Evolutionary conservation across 2,329 filamentous ascomycete species (phyloP), one percentile per base, ranked within the genome.

Genomic region (Capronia coronata): DNA sequence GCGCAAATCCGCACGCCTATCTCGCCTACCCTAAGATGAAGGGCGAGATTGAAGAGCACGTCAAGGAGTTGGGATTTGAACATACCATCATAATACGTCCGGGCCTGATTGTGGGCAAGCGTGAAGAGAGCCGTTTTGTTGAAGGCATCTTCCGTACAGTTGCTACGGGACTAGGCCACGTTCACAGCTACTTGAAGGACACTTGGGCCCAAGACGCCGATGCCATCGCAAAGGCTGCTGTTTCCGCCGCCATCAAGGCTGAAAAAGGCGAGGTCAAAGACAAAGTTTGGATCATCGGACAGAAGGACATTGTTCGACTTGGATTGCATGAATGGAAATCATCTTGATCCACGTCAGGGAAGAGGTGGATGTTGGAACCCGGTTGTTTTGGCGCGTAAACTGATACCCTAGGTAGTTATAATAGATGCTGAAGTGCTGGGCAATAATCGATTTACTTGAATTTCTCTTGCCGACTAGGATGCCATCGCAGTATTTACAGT

Each of bases 41-140:
- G 74, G 82, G 80, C 19, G 86, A 93, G 60, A 80, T 95, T 34
- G 91, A 97, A 66, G 84, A 94, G 27, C 74, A 80, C 13, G 77
- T 95, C 52, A 78, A 79, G 64, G 78, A 70, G 35, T 69, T 91
- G 2, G 83, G 72, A 3, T 95, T 95, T 63, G 85, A 90, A 43
- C 80, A 86, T 57, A 83, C 82, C 3, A 77, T 95, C 48, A 83
- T 96, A 46, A 42, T 84, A 34, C 68, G 82, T 38, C 90, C 90
- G 0, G 90, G 86, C 0, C 56, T 89, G 54, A 86, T 96, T 59
- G 66, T 89, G 1, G 90, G 90, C 2, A 65, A 78, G 13, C 75
- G 90, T 48, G 76, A 84, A 60, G 74, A 82, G 51, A 72, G 72
- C 44, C 75, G 85, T 44, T 65, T 75, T 0, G 67, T 72, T 5